Conservation (phyloP, 73 alveolate genomes). For the Paramecium tetraurelia region DNA sequence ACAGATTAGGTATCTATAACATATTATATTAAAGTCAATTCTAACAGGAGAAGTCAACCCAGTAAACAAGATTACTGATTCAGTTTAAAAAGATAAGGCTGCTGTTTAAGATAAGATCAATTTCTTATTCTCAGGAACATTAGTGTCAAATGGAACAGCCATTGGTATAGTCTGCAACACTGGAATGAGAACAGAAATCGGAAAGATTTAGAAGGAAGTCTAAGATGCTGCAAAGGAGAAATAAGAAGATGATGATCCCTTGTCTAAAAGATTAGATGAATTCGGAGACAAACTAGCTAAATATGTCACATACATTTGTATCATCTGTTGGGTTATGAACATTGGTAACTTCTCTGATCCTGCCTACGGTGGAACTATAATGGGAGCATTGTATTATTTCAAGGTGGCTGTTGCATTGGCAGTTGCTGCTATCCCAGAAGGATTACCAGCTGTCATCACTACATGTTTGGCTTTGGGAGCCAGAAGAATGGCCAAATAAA, state of each 20-base stretch:
- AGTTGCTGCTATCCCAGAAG: constrained; percentile 99
- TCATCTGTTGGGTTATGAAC: constrained; percentile 59
- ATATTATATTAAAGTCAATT: neutral
- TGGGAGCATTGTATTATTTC: constrained; percentile 96
- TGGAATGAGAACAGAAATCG: constrained; percentile 97
- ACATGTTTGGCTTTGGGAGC: constrained; percentile 96
- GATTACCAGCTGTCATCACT: constrained; percentile 98
- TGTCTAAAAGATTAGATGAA: constrained; percentile 92
- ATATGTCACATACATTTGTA: constrained; percentile 72
- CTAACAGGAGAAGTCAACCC: constrained; percentile 51
- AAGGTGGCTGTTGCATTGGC: constrained; percentile 98
- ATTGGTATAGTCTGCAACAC: constrained; percentile 84
- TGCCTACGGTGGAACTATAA: constrained; percentile 56
- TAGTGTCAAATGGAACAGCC: constrained; percentile 83
- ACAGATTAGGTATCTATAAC: constrained; percentile 37
- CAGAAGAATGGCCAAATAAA: constrained; percentile 73
- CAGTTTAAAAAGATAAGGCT: constrained; percentile 9
- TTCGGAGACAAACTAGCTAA: constrained; percentile 88
- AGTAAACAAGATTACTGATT: neutral
- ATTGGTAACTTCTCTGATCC: constrained; percentile 58
- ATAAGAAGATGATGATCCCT: constrained; percentile 94
- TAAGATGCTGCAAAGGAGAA: constrained; percentile 79
- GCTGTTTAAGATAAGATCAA: constrained; percentile 49
- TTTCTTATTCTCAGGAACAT: constrained; percentile 85
- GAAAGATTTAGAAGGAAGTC: constrained; percentile 88